Evolutionary conservation across 768 basidiomycete species (phyloP), one percentile per base, ranked within the genome.

Genomic region (Tylopilus rubrobrunneus): DNA sequence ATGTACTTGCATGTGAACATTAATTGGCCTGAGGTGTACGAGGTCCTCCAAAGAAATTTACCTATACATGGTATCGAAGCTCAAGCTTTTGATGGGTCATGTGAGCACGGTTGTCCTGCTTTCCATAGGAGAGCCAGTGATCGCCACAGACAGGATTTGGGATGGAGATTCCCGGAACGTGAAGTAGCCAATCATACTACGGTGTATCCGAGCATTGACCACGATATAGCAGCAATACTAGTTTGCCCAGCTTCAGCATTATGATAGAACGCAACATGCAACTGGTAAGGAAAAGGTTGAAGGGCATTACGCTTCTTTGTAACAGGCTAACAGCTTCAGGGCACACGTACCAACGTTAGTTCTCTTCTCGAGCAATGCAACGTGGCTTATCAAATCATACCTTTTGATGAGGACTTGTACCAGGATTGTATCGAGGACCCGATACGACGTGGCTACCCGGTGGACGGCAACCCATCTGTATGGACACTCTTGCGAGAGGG

Each of bases 401-500:
- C 61, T 0, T 51, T 63, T 5, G 61, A 66, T 31, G 49, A 56
- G 10, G 40, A 33, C 2, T 33, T 65, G 14, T 66, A 62, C 41
- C 51, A 59, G 2, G 56, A 63, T 3, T 71, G 70, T 37, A 52
- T 58, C 11, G 45, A 57, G 52, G 49, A 23, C 59, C 59, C 8
- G 34, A 34, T 14, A 34, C 34, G 9, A 34, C 34, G 34, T 15
- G 69, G 70, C 3, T 72, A 69, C 34, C 60, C 65, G 1, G 36
- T 70, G 40, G 59, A 67, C 9, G 60, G 64, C 3, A 29, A 40
- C 15, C 39, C 10, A 4, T 65, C 63, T 23, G 50, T 71, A 19
- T 53, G 45, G n/a, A 70, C 69, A 5, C 72, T 64, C 45, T 61
- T 75, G 34, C 64, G 64, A 8, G 56, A 61, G 2, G 74, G 73